Percentiles rank a stretch among this genome's conserved stretches.
phyloP scores from a whole-genome alignment of 495 filamentous ascomycete genomes.

The Neurospora discreta region DNA sequence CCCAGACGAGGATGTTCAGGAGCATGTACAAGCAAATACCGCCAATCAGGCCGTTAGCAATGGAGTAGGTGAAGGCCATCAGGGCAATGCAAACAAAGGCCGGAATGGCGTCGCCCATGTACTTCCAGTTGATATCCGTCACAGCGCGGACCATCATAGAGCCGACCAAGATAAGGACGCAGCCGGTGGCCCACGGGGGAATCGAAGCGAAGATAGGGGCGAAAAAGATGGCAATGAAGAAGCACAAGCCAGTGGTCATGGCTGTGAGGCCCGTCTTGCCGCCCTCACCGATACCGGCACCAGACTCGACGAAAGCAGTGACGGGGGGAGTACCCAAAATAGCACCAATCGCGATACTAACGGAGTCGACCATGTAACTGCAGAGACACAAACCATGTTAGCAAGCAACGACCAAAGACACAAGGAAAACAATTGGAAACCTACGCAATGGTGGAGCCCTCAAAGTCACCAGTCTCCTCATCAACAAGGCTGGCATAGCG shows the following conservation, averaged over 20 bases:
- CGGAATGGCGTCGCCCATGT: constrained; percentile 65
- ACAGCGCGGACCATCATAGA: constrained; percentile 68
- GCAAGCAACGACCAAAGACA: neutral
- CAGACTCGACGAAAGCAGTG: constrained; percentile 74
- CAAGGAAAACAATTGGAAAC: neutral
- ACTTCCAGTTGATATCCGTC: constrained; percentile 74
- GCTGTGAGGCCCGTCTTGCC: constrained; percentile 73
- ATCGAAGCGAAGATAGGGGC: constrained; percentile 79
- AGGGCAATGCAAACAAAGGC: constrained; percentile 69
- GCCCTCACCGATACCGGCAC: constrained; percentile 75
- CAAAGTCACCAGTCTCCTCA: constrained; percentile 63
- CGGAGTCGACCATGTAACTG: constrained; percentile 62
- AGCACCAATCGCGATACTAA: constrained; percentile 66
- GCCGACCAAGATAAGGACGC: constrained; percentile 69
- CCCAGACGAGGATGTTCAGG: constrained; percentile 54
- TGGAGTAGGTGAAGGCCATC: constrained; percentile 81
- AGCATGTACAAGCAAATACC: constrained; percentile 64
- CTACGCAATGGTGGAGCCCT: constrained; percentile 57
- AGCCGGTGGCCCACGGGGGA: constrained; percentile 74
- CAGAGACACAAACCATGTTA: neutral
- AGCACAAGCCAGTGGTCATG: constrained; percentile 63
- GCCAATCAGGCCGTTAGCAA: constrained; percentile 65
- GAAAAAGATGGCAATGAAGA: constrained; percentile 81
- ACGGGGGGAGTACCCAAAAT: constrained; percentile 65
- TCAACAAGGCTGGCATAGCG: constrained; percentile 65